Conservation (phyloP, 768 basidiomycete genomes). For the Calocybe indica region DNA sequence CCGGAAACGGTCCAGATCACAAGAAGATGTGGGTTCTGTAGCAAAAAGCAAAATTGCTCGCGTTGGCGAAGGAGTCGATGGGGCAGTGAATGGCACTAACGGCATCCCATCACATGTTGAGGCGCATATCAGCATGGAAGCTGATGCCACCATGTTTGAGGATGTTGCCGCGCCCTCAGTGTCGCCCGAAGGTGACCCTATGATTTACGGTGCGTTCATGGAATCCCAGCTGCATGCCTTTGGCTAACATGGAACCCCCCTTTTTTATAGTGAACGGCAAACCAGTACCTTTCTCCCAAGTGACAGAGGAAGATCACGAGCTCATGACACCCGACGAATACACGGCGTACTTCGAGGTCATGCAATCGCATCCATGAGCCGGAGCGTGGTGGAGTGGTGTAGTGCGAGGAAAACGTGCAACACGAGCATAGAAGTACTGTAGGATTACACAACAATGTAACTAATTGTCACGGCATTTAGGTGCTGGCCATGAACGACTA, state of each 20-base stretch:
- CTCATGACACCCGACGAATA: constrained; percentile 94
- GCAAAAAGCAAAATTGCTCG: constrained; percentile 29
- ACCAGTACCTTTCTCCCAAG: constrained; percentile 65
- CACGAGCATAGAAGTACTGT: too few species aligned
- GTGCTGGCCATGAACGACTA: too few species aligned
- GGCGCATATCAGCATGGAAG: too few species aligned
- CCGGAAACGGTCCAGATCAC: constrained; percentile 67
- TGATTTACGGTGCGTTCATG: constrained; percentile 54
- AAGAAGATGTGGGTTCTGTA: constrained; percentile 44
- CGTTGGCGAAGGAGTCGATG: not conserved
- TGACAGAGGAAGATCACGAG: constrained; percentile 91
- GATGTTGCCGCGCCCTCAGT: not conserved
- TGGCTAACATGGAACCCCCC: not conserved
- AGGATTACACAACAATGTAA: too few species aligned
- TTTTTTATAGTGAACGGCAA: constrained; percentile 61
- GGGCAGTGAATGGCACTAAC: not conserved
- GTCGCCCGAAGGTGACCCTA: constrained; percentile 45
- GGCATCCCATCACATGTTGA: too few species aligned
- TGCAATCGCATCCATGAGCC: constrained; percentile 38
- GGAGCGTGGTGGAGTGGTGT: too few species aligned
- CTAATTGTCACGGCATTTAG: too few species aligned
- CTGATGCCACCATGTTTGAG: too few species aligned
- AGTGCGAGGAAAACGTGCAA: too few species aligned
- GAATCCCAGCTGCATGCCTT: too few species aligned
- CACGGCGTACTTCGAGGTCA: constrained; percentile 69